These are phyloP conservation scores for Candida taoyuanica DNA, from an alignment of 805 yeast species.

Conservation along the genomic window DNA sequence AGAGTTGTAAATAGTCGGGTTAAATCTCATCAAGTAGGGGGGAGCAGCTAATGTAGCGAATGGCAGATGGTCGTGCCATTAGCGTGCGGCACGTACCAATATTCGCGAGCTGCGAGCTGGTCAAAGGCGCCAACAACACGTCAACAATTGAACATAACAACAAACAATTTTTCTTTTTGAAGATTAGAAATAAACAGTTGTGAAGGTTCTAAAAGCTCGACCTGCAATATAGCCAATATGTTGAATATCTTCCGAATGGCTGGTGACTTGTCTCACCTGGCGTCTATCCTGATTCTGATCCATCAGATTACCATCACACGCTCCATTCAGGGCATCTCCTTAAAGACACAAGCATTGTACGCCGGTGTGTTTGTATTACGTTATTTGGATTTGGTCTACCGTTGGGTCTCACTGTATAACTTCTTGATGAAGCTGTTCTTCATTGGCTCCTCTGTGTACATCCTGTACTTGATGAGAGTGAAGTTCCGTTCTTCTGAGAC, in stretches of 20 bases:
- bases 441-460: conserved; percentile 69
- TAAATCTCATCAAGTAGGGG: no score
- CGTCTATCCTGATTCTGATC: conserved; percentile 70
- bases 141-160: no score
- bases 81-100: conserved; percentile 1
- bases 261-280: conserved; percentile 82
- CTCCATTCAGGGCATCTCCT: conserved; percentile 78
- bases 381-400: conserved; percentile 45
- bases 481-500: conserved; percentile 50
- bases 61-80: conserved; percentile 1
- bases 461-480: conserved; percentile 62
- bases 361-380: conserved; percentile 68
- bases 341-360: conserved; percentile 83
- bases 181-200: no score
- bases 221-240: conserved; percentile 19
- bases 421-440: conserved; percentile 77
- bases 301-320: conserved; percentile 59
- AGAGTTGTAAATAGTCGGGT: conserved; percentile 18
- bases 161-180: no score
- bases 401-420: conserved; percentile 67
- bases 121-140: conserved; percentile 1
- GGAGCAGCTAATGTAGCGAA: no score
- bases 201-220: no score
- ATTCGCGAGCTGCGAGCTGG: conserved; percentile 1
- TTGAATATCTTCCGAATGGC: conserved; percentile 40